Evolutionary conservation across 768 basidiomycete species (phyloP).

Genomic region (Lactarius sanguifluus): DNA sequence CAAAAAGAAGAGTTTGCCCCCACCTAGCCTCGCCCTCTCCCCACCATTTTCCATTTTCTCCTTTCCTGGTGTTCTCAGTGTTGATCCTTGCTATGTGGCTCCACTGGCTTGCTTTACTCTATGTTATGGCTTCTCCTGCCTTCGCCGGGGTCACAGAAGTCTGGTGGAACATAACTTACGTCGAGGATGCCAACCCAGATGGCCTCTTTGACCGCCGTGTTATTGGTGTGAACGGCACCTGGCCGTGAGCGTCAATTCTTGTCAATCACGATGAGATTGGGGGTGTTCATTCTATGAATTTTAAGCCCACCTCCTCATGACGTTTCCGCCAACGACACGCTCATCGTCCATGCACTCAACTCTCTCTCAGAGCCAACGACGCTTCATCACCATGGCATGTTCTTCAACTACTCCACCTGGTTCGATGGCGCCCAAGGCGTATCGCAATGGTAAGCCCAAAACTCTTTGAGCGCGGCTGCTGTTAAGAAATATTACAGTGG

Average conservation of each 20-base stretch:
- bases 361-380: slow-evolving; percentile 63
- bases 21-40: slow-evolving; percentile 16
- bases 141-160: slow-evolving; percentile 67
- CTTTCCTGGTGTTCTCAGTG: slow-evolving; percentile 6
- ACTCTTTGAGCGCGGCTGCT: background rate
- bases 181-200: slow-evolving; percentile 78
- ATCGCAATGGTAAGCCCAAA: slow-evolving; percentile 69
- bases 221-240: slow-evolving; percentile 87
- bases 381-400: slow-evolving; percentile 95
- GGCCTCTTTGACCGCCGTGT: slow-evolving; percentile 73
- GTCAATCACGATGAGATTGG: background rate
- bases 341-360: slow-evolving; percentile 78
- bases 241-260: slow-evolving; percentile 67
- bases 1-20: slow-evolving; percentile 6
- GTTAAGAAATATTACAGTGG: slow-evolving; percentile 47
- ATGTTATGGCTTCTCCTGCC: slow-evolving; percentile 40
- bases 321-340: slow-evolving; percentile 65
- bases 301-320: slow-evolving; percentile 78
- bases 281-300: background rate
- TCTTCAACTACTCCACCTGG: slow-evolving; percentile 84
- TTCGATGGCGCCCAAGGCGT: slow-evolving; percentile 86
- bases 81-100: slow-evolving; percentile 20
- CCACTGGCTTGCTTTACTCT: slow-evolving; percentile 32
- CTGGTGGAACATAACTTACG: slow-evolving; percentile 93
- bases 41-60: slow-evolving; percentile 6